Evolutionary conservation across 768 basidiomycete genomes (phyloP).

Genomic region (Kwoniella bestiolae): DNA sequence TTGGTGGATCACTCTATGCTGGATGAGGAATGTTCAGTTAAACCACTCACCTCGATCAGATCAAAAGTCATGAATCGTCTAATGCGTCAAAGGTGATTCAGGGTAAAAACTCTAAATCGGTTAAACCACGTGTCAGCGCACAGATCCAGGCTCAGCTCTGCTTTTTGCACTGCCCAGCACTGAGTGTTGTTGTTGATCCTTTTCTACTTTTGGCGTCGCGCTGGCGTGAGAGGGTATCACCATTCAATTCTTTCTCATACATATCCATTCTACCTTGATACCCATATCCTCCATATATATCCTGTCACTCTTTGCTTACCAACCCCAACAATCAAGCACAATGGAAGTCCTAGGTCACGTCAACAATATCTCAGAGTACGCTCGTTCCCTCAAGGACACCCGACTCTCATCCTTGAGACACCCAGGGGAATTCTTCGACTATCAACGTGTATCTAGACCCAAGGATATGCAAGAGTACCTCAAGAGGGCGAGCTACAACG

Average conservation of each 20-base stretch:
- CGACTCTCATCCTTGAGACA: conserved; percentile 44
- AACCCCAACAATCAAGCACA: neutral
- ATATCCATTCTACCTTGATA: neutral
- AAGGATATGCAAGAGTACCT: conserved; percentile 47
- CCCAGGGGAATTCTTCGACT: conserved; percentile 51
- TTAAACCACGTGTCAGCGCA: conserved; percentile 3
- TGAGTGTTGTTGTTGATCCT: neutral
- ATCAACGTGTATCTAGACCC: conserved; percentile 43
- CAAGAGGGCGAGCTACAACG: conserved; percentile 50
- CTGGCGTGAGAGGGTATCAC: neutral
- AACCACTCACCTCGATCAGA: neutral
- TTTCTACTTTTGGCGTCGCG: conserved; percentile 2
- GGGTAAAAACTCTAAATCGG: neutral
- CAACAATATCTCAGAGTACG: conserved; percentile 44
- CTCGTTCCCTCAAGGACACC: conserved; percentile 35
- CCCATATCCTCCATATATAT: conserved; percentile 1
- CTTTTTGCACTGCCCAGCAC: neutral
- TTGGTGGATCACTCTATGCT: neutral
- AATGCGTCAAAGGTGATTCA: neutral
- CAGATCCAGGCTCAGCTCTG: neutral
- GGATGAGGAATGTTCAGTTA: neutral
- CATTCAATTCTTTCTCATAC: neutral
- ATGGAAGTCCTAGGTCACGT: conserved; percentile 48
- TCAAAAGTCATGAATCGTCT: neutral
- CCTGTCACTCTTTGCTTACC: neutral